These are phyloP conservation scores for Helicostylum pulchrum DNA, from an alignment of 192 early-diverging fungal species.

Conservation along the genomic window DNA sequence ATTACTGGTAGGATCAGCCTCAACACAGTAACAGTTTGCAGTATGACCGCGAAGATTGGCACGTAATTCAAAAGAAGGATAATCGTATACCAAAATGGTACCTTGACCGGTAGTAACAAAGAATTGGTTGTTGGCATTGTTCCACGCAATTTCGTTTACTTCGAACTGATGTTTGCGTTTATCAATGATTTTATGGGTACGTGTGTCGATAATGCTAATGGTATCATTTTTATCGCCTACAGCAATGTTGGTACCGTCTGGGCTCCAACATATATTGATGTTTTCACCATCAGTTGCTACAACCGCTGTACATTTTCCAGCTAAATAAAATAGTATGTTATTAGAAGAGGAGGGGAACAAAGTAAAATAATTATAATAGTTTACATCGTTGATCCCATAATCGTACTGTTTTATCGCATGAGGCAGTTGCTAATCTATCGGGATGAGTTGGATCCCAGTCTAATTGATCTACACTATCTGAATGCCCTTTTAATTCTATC, in stretches of 20 bases:
- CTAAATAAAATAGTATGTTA: constrained; percentile 19
- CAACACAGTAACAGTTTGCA: constrained; percentile 76
- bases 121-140: constrained; percentile 67
- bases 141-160: constrained; percentile 84
- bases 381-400: constrained; percentile 79
- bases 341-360: not conserved
- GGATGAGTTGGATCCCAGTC: constrained; percentile 75
- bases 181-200: constrained; percentile 36
- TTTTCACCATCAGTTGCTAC: constrained; percentile 75
- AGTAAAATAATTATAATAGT: not conserved
- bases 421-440: constrained; percentile 69
- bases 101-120: constrained; percentile 77
- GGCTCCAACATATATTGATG: constrained; percentile 84
- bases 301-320: constrained; percentile 53
- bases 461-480: constrained; percentile 75
- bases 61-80: constrained; percentile 56
- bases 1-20: constrained; percentile 72
- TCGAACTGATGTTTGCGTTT: constrained; percentile 53
- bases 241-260: constrained; percentile 71
- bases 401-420: constrained; percentile 72
- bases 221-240: constrained; percentile 84
- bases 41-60: constrained; percentile 67
- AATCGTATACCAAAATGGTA: constrained; percentile 64
- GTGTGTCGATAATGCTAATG: constrained; percentile 75
- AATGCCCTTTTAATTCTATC: constrained; percentile 69